Evolutionary conservation across 345 rosid species (phyloP).

Genomic region (Erodium maritimum): DNA sequence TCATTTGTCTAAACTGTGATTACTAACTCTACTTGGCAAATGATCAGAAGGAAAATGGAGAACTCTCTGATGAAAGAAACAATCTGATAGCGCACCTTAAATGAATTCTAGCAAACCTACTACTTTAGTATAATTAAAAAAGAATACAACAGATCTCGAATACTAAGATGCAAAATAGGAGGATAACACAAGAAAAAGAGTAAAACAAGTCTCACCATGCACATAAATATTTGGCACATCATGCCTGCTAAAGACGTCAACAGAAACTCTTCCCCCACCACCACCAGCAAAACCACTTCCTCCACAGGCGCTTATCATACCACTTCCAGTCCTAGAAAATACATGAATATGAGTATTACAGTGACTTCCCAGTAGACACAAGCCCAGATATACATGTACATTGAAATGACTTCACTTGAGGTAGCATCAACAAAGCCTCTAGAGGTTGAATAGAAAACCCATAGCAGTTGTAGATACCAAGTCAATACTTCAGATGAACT

Average conservation of each 20-base stretch:
- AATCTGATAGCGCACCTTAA: too few species aligned
- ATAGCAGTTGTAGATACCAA: neutral
- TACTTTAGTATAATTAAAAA: too few species aligned
- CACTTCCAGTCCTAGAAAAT: conserved; percentile 73
- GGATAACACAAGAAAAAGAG: conserved; percentile 1
- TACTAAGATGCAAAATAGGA: neutral
- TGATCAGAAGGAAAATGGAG: too few species aligned
- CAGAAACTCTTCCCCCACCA: conserved; percentile 97
- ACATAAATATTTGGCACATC: conserved; percentile 79
- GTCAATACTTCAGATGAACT: neutral
- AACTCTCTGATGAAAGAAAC: too few species aligned
- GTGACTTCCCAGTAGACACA: conserved; percentile 20
- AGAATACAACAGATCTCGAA: neutral
- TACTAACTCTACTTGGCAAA: neutral
- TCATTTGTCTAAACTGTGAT: neutral
- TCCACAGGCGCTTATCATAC: conserved; percentile 88
- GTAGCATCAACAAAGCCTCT: too few species aligned
- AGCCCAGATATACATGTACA: too few species aligned
- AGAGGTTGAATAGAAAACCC: neutral
- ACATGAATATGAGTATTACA: neutral
- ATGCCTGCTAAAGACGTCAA: conserved; percentile 89
- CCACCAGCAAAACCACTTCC: conserved; percentile 97
- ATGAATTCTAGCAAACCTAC: too few species aligned
- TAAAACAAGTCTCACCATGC: conserved; percentile 54
- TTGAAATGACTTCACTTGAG: too few species aligned